A percentile compares a stretch with the other conserved stretches of the same genome.
Conservation (phyloP, 2,329 filamentous ascomycete genomes). For the Didymella glomerata region DNA sequence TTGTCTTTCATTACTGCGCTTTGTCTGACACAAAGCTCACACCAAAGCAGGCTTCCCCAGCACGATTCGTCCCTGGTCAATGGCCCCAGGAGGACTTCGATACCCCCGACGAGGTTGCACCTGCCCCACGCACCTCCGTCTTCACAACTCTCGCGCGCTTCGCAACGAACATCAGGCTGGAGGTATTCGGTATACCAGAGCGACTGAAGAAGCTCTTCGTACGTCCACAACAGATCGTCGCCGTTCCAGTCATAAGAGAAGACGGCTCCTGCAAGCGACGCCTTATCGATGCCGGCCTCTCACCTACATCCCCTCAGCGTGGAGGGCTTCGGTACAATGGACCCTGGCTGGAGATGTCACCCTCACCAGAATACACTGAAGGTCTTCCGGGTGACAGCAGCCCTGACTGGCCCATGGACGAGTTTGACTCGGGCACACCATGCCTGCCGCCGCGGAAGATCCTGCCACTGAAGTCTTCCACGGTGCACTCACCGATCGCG, state of each 20-base stretch:
- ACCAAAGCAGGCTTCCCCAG: slow-evolving; percentile 23
- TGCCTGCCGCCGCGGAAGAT: slow-evolving; percentile 5
- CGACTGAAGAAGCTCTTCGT: slow-evolving; percentile 25
- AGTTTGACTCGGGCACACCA: slow-evolving; percentile 27
- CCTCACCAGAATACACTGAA: neutral
- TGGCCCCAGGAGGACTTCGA: slow-evolving; percentile 24
- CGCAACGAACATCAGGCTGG: slow-evolving; percentile 21
- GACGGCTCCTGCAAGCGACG: slow-evolving; percentile 44
- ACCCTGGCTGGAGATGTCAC: slow-evolving; percentile 1
- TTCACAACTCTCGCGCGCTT: slow-evolving; percentile 30
- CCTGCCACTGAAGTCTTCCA: neutral
- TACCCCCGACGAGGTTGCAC: neutral
- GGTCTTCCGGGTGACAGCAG: slow-evolving; percentile 17
- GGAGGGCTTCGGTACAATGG: neutral
- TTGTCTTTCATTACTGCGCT: slow-evolving; percentile 21
- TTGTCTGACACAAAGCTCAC: slow-evolving; percentile 26
- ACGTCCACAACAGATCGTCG: slow-evolving; percentile 31
- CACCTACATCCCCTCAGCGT: slow-evolving; percentile 23
- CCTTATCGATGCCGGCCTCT: slow-evolving; percentile 37
- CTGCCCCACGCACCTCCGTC: slow-evolving; percentile 11
- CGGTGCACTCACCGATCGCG: slow-evolving; percentile 1
- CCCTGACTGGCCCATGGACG: slow-evolving; percentile 31
- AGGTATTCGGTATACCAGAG: slow-evolving; percentile 24
- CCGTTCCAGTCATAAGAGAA: slow-evolving; percentile 29
- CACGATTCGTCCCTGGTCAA: slow-evolving; percentile 24